These are phyloP conservation scores for Geotrichum reessii DNA, from an alignment of 1,139 yeast species.

Conservation along the genomic window DNA sequence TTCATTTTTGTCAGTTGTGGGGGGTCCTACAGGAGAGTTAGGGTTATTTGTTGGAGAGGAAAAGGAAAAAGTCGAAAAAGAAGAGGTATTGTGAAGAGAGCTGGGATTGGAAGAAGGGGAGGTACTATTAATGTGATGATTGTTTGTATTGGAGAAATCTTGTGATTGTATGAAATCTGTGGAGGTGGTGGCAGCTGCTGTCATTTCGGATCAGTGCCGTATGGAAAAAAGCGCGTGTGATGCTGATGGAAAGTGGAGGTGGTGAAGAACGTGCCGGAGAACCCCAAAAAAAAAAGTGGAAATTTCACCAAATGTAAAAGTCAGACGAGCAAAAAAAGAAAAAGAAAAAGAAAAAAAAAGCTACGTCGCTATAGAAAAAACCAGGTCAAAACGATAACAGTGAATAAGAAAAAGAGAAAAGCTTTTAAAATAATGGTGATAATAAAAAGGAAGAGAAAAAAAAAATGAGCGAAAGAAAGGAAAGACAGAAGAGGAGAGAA, in stretches of 20 bases:
- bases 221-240: neutral
- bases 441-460: neutral
- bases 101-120: neutral
- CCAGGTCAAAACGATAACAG: neutral
- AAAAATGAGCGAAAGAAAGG: neutral
- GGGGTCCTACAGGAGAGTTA: neutral
- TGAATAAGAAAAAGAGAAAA: too few species aligned
- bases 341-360: neutral
- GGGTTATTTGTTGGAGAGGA: neutral
- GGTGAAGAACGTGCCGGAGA: neutral
- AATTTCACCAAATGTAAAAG: neutral
- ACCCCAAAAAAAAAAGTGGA: neutral
- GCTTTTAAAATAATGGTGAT: too few species aligned
- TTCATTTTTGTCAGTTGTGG: neutral
- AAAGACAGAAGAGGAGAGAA: neutral
- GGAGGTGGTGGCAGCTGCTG: neutral
- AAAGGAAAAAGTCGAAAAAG: neutral
- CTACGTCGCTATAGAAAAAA: conserved; percentile 1
- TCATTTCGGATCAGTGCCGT: neutral
- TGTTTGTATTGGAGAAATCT: neutral
- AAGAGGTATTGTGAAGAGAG: neutral
- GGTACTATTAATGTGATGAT: neutral
- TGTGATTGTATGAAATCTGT: neutral
- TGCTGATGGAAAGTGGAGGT: neutral
- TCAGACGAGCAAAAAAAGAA: conserved; percentile 4